Base-by-base conservation (phyloP, 352 stramenopile species). In the Lagenidium sp. region DNA sequence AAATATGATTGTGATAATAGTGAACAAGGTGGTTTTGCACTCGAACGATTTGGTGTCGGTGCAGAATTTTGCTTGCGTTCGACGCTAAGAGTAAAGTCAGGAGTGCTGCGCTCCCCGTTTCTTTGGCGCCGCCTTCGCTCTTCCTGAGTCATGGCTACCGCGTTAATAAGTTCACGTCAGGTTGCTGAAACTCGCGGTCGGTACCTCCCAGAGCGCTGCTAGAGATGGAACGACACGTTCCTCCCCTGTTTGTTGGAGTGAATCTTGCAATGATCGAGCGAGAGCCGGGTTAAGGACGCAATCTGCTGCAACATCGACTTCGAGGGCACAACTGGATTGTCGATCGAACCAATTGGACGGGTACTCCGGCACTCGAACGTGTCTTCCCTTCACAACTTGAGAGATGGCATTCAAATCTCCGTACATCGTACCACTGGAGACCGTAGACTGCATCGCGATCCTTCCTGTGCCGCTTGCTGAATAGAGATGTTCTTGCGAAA, bases 1-100 rank as follows among this genome's bases (percentile, higher is more conserved):
- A 90, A 94, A 64, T 81, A 81, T 12, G 81, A 91, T 37, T 94
- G 81, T 2, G 81, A 91, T 11, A 94, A 43, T 20, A 85, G 42
- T 23, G 72, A 74, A 5, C 69, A 70, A 7, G 63, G 60, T 15
- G 73, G 57, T 1, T 63, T 60, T 23, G 45, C 36, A 15, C 43
- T 34, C 4, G 13, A 29, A 15, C 39, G 20, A 15, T 47, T 50
- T 25, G 43, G 63, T 22, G 53, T 50, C 25, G 30, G 44, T 5
- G 39, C 52, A 1, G 23, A 20, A 24, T 44, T 53, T 1, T 52
- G 38, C 8, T 76, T 62, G 18, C 79, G 69, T 16, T 79, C 42
- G 6, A 87, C 53, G 41, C 65, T 88, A 6, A 78, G 53, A n/a
- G 67, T 68, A 28, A 79, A 38, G 1, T 63, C 69, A 1, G 63